A percentile compares a stretch with the other conserved stretches of the same genome.
phyloP scores from a whole-genome alignment of 2,329 filamentous ascomycete species.

The Fusarium miscanthi region DNA sequence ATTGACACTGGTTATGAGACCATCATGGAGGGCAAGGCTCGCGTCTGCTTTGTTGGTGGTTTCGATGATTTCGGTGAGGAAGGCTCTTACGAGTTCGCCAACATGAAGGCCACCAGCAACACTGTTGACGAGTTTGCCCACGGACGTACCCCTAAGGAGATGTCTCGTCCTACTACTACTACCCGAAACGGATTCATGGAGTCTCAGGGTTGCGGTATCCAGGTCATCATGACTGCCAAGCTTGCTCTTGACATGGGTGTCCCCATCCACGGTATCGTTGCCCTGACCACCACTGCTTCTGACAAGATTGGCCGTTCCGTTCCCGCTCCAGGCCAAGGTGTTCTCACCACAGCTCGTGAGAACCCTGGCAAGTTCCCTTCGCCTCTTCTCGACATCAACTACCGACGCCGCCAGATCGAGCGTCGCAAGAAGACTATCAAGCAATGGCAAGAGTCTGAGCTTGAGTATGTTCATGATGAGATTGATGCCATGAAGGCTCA shows the following conservation, averaged over 20 bases:
- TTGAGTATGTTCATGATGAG: conserved; percentile 93
- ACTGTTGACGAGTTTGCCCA: conserved; percentile 96
- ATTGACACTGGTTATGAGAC: conserved; percentile 98
- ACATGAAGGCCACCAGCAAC: conserved; percentile 99
- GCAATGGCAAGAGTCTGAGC: conserved; percentile 94
- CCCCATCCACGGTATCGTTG: conserved; percentile 94
- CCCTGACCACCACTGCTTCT: conserved; percentile 92
- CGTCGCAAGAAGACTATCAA: conserved; percentile 94
- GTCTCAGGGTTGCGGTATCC: conserved; percentile 97
- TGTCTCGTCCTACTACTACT: conserved; percentile 97
- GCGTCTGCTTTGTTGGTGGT: conserved; percentile 96
- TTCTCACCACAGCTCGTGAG: conserved; percentile 94
- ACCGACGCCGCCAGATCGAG: conserved; percentile 94
- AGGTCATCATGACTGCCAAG: conserved; percentile 97
- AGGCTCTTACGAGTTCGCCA: conserved; percentile 99
- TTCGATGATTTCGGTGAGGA: conserved; percentile 99
- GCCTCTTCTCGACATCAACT: conserved; percentile 96
- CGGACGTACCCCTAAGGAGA: conserved; percentile 93
- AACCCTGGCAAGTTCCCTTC: conserved; percentile 92
- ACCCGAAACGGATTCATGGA: conserved; percentile 99
- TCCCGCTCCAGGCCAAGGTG: conserved; percentile 94
- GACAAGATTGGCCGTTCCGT: conserved; percentile 99
- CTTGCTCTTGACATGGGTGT: conserved; percentile 98
- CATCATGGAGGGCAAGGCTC: conserved; percentile 97
- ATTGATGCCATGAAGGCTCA: conserved; percentile 89